Conservation (phyloP, 805 yeast species). For the Pichia eremophila region DNA sequence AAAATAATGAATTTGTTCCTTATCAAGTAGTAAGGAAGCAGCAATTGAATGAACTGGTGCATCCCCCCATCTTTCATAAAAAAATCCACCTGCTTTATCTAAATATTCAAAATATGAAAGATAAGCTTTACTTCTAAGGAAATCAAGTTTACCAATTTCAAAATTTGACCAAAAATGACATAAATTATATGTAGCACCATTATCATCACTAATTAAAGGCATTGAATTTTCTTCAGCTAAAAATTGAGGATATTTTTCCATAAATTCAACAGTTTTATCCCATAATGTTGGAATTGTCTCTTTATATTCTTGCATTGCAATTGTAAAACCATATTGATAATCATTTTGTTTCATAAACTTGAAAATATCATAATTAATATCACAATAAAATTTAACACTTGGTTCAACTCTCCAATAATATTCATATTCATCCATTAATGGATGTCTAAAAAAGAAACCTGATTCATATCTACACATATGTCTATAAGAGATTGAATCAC, state of each 20-base stretch:
- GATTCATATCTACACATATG: slow-evolving; percentile 90
- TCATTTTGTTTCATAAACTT: slow-evolving; percentile 69
- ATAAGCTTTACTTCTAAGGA: slow-evolving; percentile 68
- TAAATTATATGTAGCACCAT: slow-evolving; percentile 58
- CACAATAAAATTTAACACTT: slow-evolving; percentile 67
- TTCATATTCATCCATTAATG: slow-evolving; percentile 62
- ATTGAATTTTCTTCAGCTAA: slow-evolving; percentile 52
- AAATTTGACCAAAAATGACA: slow-evolving; percentile 92
- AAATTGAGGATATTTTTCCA: slow-evolving; percentile 48
- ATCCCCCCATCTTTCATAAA: slow-evolving; percentile 89
- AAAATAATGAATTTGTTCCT: slow-evolving; percentile 64
- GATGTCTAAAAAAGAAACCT: slow-evolving; percentile 78
- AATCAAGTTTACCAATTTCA: slow-evolving; percentile 63
- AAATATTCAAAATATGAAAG: slow-evolving; percentile 58
- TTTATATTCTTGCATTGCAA: slow-evolving; percentile 62
- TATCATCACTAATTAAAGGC: slow-evolving; percentile 59
- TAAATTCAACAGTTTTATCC: slow-evolving; percentile 59
- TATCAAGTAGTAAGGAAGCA: slow-evolving; percentile 64
- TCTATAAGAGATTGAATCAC: slow-evolving; percentile 58
- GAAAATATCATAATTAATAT: slow-evolving; percentile 69
- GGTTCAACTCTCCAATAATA: slow-evolving; percentile 96
- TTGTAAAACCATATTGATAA: slow-evolving; percentile 67
- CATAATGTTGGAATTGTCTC: slow-evolving; percentile 68
- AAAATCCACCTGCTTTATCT: slow-evolving; percentile 78
- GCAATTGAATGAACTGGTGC: slow-evolving; percentile 88